Evolutionary conservation across 805 yeast species (phyloP).

Genomic region (Tetrapisispora pingtungensis): DNA sequence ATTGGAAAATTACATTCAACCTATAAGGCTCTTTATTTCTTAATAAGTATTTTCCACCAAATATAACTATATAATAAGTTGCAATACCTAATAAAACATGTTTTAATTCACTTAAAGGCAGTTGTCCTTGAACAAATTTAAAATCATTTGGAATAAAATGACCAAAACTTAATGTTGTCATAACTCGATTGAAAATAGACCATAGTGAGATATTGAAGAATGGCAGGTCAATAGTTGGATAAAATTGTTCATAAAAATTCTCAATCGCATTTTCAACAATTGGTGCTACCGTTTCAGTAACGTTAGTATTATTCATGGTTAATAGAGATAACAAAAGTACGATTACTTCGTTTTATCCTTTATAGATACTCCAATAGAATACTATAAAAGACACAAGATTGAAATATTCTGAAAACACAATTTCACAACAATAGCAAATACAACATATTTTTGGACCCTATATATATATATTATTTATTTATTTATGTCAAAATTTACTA

Average conservation of each 20-base stretch:
- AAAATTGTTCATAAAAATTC: conserved; percentile 8
- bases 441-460: no score
- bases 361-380: no score
- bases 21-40: conserved; percentile 54
- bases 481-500: not conserved
- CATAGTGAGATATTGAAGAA: conserved; percentile 29
- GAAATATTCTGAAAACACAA: no score
- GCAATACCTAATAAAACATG: conserved; percentile 50
- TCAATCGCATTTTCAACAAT: not conserved
- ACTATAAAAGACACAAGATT: no score
- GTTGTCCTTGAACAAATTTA: conserved; percentile 50
- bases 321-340: no score
- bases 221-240: conserved; percentile 28
- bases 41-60: conserved; percentile 71
- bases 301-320: not conserved
- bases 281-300: not conserved
- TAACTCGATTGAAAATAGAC: conserved; percentile 18
- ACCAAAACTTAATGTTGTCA: conserved; percentile 16
- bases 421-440: no score
- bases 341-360: no score
- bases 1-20: conserved; percentile 64
- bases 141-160: conserved; percentile 38
- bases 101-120: conserved; percentile 55
- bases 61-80: conserved; percentile 66
- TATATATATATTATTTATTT: no score